A percentile compares a stretch with the other conserved stretches of the same genome.
Evolutionary conservation across 257 asterid species (phyloP).

Genomic region (Primulina huaijiensis): DNA sequence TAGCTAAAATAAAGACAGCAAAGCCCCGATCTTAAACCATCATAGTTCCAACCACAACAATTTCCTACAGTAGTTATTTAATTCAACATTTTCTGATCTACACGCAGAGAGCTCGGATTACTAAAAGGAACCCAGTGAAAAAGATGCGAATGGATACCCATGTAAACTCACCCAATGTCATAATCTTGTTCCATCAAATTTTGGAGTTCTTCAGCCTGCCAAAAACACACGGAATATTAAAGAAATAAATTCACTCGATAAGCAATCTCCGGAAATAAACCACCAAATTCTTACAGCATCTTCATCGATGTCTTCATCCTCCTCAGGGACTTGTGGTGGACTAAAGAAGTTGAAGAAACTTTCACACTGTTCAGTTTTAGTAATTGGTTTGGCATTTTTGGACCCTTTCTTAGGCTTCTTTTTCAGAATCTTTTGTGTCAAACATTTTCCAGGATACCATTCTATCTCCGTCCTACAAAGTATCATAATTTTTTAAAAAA

Average conservation of each 20-base stretch:
- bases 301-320: constrained; percentile 76
- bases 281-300: constrained; percentile 57
- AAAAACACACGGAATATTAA: not conserved
- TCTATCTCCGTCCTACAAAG: constrained; percentile 68
- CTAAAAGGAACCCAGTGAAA: not conserved
- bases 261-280: not conserved
- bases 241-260: not conserved
- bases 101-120: not conserved
- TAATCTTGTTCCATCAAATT: constrained; percentile 86
- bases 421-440: constrained; percentile 72
- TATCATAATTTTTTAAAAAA: not conserved
- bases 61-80: no score
- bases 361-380: constrained; percentile 76
- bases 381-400: constrained; percentile 63
- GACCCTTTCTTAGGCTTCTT: constrained; percentile 92
- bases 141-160: not conserved
- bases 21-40: no score
- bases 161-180: constrained; percentile 62
- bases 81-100: no score
- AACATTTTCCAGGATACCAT: constrained; percentile 75
- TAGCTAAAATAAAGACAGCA: not conserved
- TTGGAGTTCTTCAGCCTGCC: constrained; percentile 80
- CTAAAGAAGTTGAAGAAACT: constrained; percentile 91
- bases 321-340: constrained; percentile 87
- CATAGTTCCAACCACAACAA: no score